Evolutionary conservation across 1,139 yeast genomes (phyloP).

Genomic region (Nakaseomyces sp.): DNA sequence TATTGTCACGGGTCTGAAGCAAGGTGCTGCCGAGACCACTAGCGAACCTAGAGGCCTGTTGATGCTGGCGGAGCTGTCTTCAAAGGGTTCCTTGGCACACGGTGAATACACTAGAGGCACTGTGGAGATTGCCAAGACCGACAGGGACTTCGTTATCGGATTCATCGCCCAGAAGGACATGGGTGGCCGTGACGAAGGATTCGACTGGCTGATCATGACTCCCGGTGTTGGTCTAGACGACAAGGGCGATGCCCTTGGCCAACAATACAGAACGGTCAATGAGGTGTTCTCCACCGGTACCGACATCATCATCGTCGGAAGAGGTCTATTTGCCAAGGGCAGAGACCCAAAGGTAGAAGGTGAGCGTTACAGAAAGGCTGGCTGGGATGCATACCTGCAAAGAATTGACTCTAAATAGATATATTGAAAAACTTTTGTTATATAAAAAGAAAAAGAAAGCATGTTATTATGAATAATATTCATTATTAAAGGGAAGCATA

Average conservation of each 20-base stretch:
- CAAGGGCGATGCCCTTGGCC: slow-evolving; percentile 94
- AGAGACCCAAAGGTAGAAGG: slow-evolving; percentile 87
- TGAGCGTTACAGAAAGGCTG: slow-evolving; percentile 80
- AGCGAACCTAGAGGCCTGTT: slow-evolving; percentile 71
- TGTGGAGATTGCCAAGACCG: slow-evolving; percentile 80
- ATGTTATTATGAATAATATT: too few relatives aligned
- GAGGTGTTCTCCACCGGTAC: slow-evolving; percentile 77
- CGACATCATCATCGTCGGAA: slow-evolving; percentile 92
- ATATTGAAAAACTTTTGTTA: too few relatives aligned
- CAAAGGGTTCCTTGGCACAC: slow-evolving; percentile 85
- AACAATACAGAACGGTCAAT: slow-evolving; percentile 88
- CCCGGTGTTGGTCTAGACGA: slow-evolving; percentile 98
- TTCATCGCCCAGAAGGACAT: slow-evolving; percentile 88
- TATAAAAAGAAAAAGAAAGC: too few relatives aligned
- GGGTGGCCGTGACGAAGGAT: slow-evolving; percentile 76
- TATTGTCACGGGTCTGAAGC: slow-evolving; percentile 77
- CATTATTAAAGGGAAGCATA: too few relatives aligned
- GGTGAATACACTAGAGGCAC: slow-evolving; percentile 86
- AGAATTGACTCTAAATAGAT: slow-evolving; percentile 24
- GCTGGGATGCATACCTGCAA: slow-evolving; percentile 78
- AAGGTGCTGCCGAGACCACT: slow-evolving; percentile 69
- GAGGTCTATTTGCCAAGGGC: slow-evolving; percentile 94
- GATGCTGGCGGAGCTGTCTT: slow-evolving; percentile 92
- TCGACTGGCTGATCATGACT: slow-evolving; percentile 93
- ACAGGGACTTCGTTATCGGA: slow-evolving; percentile 86